Evolutionary conservation across 495 filamentous ascomycete species (phyloP).

Genomic region (Tuber melanosporum): DNA sequence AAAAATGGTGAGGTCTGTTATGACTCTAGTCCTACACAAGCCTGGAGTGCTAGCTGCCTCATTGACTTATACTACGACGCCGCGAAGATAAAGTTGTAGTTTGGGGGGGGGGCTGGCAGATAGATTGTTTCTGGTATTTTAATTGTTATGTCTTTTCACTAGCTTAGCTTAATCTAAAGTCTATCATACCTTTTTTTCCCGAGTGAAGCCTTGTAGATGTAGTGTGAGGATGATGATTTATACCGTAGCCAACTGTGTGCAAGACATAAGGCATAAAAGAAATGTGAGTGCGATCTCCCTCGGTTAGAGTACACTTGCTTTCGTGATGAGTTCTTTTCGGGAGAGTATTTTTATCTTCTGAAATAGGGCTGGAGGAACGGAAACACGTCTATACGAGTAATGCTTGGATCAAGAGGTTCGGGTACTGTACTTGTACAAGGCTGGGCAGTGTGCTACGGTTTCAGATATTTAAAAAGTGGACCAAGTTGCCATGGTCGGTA

Average conservation of each 20-base stretch:
- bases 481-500: not conserved
- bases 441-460: not conserved
- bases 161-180: not conserved
- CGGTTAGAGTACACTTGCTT: not conserved
- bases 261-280: not conserved
- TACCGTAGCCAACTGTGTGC: not conserved
- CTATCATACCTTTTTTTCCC: not conserved
- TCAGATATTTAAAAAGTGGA: not conserved
- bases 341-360: not conserved
- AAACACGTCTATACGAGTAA: not conserved
- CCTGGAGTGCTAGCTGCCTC: slow-evolving; percentile 89
- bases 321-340: no score
- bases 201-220: not conserved
- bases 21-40: slow-evolving; percentile 90
- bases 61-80: slow-evolving; percentile 95
- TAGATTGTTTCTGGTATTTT: slow-evolving; percentile 9
- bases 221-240: not conserved
- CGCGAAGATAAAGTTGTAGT: slow-evolving; percentile 45
- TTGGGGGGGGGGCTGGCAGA: slow-evolving; percentile 8
- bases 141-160: not conserved
- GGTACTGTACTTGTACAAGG: not conserved
- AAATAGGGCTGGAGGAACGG: not conserved
- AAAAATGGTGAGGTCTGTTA: slow-evolving; percentile 72
- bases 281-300: not conserved
- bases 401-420: not conserved